These are phyloP conservation scores for Logfia minima DNA, from an alignment of 129 eudicot species.

Conservation along the genomic window DNA sequence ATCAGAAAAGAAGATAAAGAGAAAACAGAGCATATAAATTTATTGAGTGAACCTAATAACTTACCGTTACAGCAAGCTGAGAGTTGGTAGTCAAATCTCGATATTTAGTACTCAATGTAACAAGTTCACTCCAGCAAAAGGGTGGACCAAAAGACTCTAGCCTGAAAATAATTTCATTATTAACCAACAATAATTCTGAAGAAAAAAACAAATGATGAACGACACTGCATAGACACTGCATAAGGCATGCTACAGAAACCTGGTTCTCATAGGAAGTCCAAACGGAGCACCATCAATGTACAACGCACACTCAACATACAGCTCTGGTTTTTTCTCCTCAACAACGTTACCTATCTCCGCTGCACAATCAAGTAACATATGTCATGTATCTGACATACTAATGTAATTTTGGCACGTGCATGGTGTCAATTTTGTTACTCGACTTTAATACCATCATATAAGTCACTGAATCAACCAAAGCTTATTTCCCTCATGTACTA, in stretches of 20 bases:
- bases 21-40: neutral
- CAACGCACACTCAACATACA: conserved; percentile 89
- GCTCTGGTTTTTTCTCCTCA: conserved; percentile 79
- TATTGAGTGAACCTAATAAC: conserved; percentile 15
- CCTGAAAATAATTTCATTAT: conserved; percentile 43
- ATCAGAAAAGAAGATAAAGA: neutral
- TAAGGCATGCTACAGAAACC: conserved; percentile 34
- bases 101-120: conserved; percentile 88
- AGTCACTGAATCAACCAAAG: neutral
- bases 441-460: conserved; percentile 1
- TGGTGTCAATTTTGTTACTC: conserved; percentile 1
- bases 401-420: neutral
- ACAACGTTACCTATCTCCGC: conserved; percentile 48
- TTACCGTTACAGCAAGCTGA: conserved; percentile 79
- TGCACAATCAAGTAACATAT: conserved; percentile 28
- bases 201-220: neutral
- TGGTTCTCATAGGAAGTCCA: conserved; percentile 98
- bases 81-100: conserved; percentile 91
- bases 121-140: conserved; percentile 89
- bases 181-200: neutral
- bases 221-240: neutral
- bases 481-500: neutral
- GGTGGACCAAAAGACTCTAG: conserved; percentile 81
- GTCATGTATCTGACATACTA: conserved; percentile 18
- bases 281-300: conserved; percentile 96